phyloP scores from a whole-genome alignment of 2,329 filamentous ascomycete genomes.

The Tolypocladium tundrense region DNA sequence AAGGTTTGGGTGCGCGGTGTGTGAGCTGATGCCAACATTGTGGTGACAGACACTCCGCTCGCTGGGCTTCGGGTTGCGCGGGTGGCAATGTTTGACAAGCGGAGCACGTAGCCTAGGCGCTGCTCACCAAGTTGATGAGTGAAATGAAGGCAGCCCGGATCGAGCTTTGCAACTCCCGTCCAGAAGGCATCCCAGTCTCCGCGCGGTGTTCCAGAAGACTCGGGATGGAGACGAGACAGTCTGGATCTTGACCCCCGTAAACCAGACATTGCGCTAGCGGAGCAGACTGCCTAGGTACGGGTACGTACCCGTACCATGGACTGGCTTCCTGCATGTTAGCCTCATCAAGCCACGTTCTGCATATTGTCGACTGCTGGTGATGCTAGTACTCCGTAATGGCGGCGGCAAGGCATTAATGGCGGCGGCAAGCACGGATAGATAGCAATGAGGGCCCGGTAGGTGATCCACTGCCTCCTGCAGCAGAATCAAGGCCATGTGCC shows the following conservation, averaged over 20 bases:
- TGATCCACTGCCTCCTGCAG: neutral
- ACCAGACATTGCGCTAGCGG: neutral
- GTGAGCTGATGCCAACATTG: neutral
- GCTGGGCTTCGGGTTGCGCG: neutral
- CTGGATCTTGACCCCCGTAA: neutral
- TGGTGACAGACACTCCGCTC: neutral
- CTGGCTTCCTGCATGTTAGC: neutral
- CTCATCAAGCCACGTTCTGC: neutral
- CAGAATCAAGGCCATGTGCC: neutral
- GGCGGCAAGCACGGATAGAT: neutral
- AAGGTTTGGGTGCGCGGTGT: neutral
- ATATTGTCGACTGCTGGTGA: neutral
- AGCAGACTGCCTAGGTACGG: neutral
- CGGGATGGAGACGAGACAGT: neutral
- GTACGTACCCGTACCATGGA: too few species aligned
- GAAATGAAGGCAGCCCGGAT: neutral
- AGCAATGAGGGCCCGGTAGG: neutral
- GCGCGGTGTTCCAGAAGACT: neutral
- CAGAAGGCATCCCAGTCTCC: neutral
- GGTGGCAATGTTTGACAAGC: too few species aligned
- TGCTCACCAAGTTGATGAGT: neutral
- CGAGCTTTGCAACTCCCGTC: neutral
- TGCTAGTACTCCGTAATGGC: neutral
- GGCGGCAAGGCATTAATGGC: neutral
- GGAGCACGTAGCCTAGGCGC: too few species aligned